Percentiles rank a stretch among this genome's conserved stretches.
phyloP scores from a whole-genome alignment of 202 grass and related monocot genomes.

The Musa balbisiana region DNA sequence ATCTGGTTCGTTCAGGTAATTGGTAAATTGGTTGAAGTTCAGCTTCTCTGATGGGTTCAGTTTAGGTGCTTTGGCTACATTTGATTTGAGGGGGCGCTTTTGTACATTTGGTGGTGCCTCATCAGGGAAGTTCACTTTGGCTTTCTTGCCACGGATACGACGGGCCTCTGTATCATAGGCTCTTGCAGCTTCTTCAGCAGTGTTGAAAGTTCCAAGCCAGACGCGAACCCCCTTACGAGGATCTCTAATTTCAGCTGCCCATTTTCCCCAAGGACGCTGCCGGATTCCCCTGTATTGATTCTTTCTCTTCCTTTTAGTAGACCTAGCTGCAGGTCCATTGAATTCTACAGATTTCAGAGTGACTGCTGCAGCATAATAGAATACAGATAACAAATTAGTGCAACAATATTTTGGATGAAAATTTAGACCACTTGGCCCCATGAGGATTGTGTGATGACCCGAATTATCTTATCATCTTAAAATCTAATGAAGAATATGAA shows the following conservation, averaged over 20 bases:
- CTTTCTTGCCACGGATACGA: constrained; percentile 18
- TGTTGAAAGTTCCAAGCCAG: constrained; percentile 22
- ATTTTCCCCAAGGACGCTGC: constrained; percentile 21
- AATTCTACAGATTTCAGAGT: not conserved
- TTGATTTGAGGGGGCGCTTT: not conserved
- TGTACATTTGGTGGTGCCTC: not conserved
- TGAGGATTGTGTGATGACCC: not conserved
- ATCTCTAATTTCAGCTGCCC: constrained; percentile 25
- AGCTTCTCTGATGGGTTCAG: not conserved
- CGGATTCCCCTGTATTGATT: constrained; percentile 21
- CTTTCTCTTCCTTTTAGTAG: constrained; percentile 22
- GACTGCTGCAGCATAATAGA: not conserved
- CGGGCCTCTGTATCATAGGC: constrained; percentile 16
- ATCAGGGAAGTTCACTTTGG: constrained; percentile 18
- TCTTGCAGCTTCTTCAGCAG: constrained; percentile 22
- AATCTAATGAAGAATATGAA: too few relatives aligned
- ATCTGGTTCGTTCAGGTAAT: not conserved
- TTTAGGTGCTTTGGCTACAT: not conserved
- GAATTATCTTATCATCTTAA: not conserved
- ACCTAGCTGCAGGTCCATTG: not conserved
- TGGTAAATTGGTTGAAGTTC: not conserved
- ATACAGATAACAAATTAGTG: not conserved
- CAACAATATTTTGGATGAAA: not conserved
- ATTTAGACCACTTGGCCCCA: not conserved
- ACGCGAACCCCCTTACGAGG: constrained; percentile 16